Evolutionary conservation across 345 rosid genomes (phyloP).

Genomic region (Noccaea bulbosa): DNA sequence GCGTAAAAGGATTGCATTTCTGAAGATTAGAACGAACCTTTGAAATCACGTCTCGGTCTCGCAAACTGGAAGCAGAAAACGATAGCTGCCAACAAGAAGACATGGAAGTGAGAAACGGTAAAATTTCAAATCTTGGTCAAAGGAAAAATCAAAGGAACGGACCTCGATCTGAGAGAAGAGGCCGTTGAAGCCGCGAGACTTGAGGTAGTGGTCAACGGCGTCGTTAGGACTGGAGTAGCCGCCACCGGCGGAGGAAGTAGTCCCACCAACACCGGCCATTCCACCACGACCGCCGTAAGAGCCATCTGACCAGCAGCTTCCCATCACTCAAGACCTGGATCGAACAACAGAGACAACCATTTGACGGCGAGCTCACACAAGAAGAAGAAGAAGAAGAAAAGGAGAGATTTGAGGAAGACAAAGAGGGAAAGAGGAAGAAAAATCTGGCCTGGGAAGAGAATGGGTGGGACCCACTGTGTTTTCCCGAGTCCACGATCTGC

Average conservation of each 20-base stretch:
- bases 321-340: constrained; percentile 51
- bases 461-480: constrained; percentile 37
- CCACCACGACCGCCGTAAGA: constrained; percentile 50
- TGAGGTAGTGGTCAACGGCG: constrained; percentile 68
- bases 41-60: constrained; percentile 74
- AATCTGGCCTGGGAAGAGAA: not conserved
- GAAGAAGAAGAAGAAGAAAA: not conserved
- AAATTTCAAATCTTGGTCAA: constrained; percentile 13
- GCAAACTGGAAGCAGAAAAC: constrained; percentile 74
- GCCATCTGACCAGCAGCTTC: constrained; percentile 85
- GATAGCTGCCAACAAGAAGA: constrained; percentile 62
- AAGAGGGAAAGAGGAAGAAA: not conserved
- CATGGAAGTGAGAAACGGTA: not conserved
- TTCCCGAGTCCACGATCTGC: constrained; percentile 29
- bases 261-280: constrained; percentile 62
- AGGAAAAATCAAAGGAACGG: not conserved
- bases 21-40: constrained; percentile 52
- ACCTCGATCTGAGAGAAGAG: constrained; percentile 91
- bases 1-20: not conserved
- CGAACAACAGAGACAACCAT: constrained; percentile 10
- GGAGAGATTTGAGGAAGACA: constrained; percentile 21
- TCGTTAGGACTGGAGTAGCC: constrained; percentile 53
- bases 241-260: constrained; percentile 45
- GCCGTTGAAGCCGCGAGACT: constrained; percentile 71
- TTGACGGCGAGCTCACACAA: constrained; percentile 22